Evolutionary conservation across 73 alveolate species (phyloP).

Genomic region (Strombidium stylifer): DNA sequence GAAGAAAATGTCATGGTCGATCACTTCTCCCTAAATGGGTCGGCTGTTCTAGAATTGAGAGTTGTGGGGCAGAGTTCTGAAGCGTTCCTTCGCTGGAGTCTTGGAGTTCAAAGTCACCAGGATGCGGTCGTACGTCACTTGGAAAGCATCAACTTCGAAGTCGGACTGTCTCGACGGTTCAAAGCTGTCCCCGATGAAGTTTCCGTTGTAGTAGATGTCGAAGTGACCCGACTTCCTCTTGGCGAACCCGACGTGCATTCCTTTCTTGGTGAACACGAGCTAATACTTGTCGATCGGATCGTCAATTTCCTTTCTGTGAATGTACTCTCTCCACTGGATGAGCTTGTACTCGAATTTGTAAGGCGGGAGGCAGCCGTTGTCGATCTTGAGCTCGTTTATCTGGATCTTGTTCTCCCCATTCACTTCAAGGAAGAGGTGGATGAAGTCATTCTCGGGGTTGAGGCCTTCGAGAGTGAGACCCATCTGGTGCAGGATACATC

Average conservation of each 20-base stretch:
- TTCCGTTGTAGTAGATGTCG: conserved; percentile 12
- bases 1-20: too few relatives aligned
- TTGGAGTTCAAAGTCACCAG: not conserved
- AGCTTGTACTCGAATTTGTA: too few relatives aligned
- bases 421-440: too few relatives aligned
- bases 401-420: too few relatives aligned
- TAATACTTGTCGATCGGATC: conserved; percentile 21
- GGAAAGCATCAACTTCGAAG: not conserved
- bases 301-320: conserved; percentile 8
- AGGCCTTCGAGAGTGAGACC: too few relatives aligned
- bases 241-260: not conserved
- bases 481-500: too few relatives aligned
- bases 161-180: not conserved
- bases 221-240: conserved; percentile 9
- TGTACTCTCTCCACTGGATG: not conserved
- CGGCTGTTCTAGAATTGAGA: too few relatives aligned
- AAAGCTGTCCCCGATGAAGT: not conserved
- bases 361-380: too few relatives aligned
- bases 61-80: not conserved
- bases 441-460: too few relatives aligned
- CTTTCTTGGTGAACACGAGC: not conserved
- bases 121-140: not conserved
- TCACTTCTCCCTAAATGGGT: too few relatives aligned
- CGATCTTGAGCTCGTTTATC: too few relatives aligned
- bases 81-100: not conserved